phyloP scores from a whole-genome alignment of 352 stramenopile species.

The Peronospora tabacina region DNA sequence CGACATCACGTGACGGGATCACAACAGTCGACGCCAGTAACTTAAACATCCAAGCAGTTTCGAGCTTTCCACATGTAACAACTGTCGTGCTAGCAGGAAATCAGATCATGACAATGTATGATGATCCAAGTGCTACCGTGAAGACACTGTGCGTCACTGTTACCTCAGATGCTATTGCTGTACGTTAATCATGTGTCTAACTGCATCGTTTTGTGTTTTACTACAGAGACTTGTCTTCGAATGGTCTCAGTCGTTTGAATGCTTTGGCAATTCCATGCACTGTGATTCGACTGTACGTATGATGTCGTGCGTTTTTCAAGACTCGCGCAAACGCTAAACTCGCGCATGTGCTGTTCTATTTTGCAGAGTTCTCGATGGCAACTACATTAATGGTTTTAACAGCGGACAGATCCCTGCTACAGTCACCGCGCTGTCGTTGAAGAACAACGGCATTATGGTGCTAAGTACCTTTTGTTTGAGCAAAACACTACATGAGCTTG shows the following conservation, averaged over 20 bases:
- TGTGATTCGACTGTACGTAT: conserved; percentile 22
- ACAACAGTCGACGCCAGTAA: conserved; percentile 23
- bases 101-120: conserved; percentile 26
- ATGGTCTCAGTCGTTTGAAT: conserved; percentile 25
- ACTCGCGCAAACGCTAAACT: background rate
- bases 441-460: conserved; percentile 22
- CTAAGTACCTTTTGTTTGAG: conserved; percentile 23
- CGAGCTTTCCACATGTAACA: conserved; percentile 27
- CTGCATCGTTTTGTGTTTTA: background rate
- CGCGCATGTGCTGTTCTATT: background rate
- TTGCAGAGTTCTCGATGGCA: conserved; percentile 24
- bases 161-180: background rate
- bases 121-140: conserved; percentile 17
- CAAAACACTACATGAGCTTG: conserved; percentile 16
- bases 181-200: too few species aligned
- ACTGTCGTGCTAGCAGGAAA: conserved; percentile 24
- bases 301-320: background rate
- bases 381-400: conserved; percentile 17
- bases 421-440: conserved; percentile 22
- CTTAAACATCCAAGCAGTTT: conserved; percentile 22
- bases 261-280: conserved; percentile 22
- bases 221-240: conserved; percentile 24
- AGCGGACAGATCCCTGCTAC: conserved; percentile 19
- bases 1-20: conserved; percentile 22
- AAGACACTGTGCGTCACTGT: conserved; percentile 27